Base-by-base conservation (phyloP, 768 basidiomycete genomes). In the Mycena metata region DNA sequence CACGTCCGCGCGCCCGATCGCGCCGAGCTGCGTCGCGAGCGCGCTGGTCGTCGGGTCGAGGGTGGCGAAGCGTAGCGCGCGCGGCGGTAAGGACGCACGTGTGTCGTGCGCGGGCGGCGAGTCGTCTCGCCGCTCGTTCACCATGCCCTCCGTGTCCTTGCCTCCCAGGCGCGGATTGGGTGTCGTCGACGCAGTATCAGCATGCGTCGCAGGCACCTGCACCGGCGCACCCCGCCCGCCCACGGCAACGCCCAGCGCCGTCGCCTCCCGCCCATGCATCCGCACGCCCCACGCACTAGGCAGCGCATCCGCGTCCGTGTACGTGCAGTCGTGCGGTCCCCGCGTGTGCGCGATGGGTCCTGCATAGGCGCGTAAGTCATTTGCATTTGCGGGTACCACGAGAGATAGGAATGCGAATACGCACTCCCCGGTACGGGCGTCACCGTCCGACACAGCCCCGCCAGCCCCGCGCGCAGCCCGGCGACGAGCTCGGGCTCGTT, bases 11-110 rank as follows among this genome's bases (percentile, higher is more conserved):
- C 67, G 66, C 59, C 70, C 70, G 11, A 69, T 64, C 47, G 55
- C 45, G 19, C 67, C 67, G n/a, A 72, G 54, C 67, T 69, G 70
- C 16, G 64, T 52, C 23, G 70, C 45, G 5, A 72, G 70, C 49
- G 67, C 70, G 11, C n/a, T 45, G 42, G 70, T 69, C 60, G 70
- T 72, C 54, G 70, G 70, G 60, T 72, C 70, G 21, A 72, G 70
- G 39, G 64, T 63, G 12, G 67, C 49, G 60, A 72, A 72, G 24
- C 70, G 63, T 30, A 72, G 58, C 39, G 67, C 70, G 54, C 67
- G 66, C 42, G 50, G 43, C 17, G 30, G 30, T 30, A 6, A 6
- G 3, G 6, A 5, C 16, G 56, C 30, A 6, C 30, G 30, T 30
- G 52, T 36, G 52, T n/a, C 10, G 36, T 21, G 10, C 23, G 21